Evolutionary conservation across 306 rosid species (phyloP).

Genomic region (Leucaena leucocephala): DNA sequence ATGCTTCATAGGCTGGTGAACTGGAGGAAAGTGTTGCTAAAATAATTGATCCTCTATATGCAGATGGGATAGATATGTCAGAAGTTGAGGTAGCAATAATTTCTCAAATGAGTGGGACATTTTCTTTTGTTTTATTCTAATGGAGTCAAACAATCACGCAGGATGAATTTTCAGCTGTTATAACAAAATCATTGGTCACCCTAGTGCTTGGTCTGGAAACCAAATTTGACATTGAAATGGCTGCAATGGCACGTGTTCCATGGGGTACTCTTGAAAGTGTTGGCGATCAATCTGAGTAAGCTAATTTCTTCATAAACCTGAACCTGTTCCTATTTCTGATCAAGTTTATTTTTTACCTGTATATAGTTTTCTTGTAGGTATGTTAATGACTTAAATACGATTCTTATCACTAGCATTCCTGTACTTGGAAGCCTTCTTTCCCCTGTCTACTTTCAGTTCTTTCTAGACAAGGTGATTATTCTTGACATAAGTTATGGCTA

Average conservation of each 20-base stretch:
- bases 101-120: conserved; percentile 16
- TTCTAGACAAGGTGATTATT: conserved; percentile 84
- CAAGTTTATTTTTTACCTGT: conserved; percentile 33
- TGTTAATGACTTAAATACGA: conserved; percentile 92
- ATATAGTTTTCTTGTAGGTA: conserved; percentile 65
- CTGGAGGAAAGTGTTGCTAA: conserved; percentile 92
- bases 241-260: conserved; percentile 92
- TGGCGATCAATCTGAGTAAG: conserved; percentile 99
- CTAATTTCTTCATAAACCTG: conserved; percentile 31
- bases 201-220: conserved; percentile 93
- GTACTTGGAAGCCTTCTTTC: conserved; percentile 94
- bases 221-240: conserved; percentile 96
- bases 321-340: conserved; percentile 22
- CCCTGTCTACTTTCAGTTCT: conserved; percentile 93
- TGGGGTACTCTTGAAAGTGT: conserved; percentile 96
- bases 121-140: conserved; percentile 38
- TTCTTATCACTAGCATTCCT: conserved; percentile 90
- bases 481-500: conserved; percentile 16
- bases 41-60: conserved; percentile 77
- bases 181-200: conserved; percentile 92
- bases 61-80: conserved; percentile 87
- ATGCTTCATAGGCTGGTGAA: conserved; percentile 80
- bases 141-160: conserved; percentile 43
- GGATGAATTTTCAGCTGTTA: conserved; percentile 97
- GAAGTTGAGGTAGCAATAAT: conserved; percentile 83